phyloP scores from a whole-genome alignment of 768 basidiomycete genomes.

The Hemileccinum impolitum region DNA sequence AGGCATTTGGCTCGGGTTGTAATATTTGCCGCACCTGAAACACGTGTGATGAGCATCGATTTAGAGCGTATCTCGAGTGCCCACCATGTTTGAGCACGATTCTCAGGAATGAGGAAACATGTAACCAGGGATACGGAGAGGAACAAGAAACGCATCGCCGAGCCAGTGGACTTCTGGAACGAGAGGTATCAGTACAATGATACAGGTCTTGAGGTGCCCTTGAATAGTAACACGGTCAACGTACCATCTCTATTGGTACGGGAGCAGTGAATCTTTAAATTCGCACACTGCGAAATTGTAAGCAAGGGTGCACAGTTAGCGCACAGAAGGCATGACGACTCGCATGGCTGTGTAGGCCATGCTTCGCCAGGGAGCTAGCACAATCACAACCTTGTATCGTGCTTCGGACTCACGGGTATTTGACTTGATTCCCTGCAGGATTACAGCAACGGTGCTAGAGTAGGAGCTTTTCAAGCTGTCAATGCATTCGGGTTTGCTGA shows the following conservation, averaged over 20 bases:
- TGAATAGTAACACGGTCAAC: neutral
- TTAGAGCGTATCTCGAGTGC: neutral
- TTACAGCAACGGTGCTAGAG: neutral
- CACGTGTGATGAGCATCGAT: neutral
- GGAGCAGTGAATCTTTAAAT: neutral
- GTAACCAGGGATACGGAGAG: constrained; percentile 12
- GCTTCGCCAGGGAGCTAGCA: neutral
- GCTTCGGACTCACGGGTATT: neutral
- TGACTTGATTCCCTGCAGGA: constrained; percentile 11
- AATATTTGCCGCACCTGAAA: constrained; percentile 48
- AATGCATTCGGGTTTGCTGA: neutral
- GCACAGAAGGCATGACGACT: neutral
- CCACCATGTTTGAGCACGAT: constrained; percentile 28
- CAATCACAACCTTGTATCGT: neutral
- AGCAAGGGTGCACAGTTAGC: neutral
- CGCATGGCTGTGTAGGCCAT: constrained; percentile 1
- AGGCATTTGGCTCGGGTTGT: constrained; percentile 41
- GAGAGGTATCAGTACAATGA: neutral
- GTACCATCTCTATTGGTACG: constrained; percentile 3
- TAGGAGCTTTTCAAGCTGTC: neutral
- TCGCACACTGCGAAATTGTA: constrained; percentile 5
- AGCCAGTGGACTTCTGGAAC: neutral
- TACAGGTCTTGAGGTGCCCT: neutral
- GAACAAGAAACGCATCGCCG: constrained; percentile 7
- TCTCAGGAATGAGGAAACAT: constrained; percentile 13